These are phyloP conservation scores for Mallotus nudiflorus DNA, from an alignment of 345 rosid genomes.

Conservation along the genomic window DNA sequence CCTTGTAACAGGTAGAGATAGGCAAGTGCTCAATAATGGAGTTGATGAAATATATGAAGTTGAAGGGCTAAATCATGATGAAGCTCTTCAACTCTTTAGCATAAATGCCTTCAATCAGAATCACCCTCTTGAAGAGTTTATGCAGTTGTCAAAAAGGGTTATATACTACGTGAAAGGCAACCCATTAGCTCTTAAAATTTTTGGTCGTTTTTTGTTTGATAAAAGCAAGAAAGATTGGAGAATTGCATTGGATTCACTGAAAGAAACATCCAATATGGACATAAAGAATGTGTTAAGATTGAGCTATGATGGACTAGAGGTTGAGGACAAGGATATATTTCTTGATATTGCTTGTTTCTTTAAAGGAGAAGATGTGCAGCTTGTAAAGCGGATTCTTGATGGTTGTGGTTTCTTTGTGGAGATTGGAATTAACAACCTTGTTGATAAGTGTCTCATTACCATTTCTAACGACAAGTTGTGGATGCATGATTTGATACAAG, in stretches of 20 bases:
- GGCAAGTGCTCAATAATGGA: no score
- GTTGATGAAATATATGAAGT: no score
- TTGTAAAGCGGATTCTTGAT: neutral
- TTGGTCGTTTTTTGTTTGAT: neutral
- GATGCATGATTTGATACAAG: slow-evolving; percentile 18
- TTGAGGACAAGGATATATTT: slow-evolving; percentile 17
- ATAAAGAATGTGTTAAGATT: slow-evolving; percentile 1
- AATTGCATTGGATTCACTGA: neutral
- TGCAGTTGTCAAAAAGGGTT: no score
- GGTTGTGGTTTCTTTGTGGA: neutral
- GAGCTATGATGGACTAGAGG: slow-evolving; percentile 4
- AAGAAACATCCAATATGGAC: neutral
- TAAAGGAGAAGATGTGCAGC: neutral
- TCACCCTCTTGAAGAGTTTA: no score
- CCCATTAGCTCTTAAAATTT: slow-evolving; percentile 12
- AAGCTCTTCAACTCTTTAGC: no score
- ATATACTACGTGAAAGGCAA: no score
- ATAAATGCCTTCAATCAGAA: no score
- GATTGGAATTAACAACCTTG: neutral
- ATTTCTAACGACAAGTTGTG: neutral
- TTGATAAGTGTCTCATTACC: neutral
- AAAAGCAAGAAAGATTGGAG: no score
- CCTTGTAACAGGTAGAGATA: no score
- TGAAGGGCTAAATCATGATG: no score
- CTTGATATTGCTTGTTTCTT: slow-evolving; percentile 24